Base-by-base conservation (phyloP, 2,329 filamentous ascomycete species). In the Colletotrichum sp. region DNA sequence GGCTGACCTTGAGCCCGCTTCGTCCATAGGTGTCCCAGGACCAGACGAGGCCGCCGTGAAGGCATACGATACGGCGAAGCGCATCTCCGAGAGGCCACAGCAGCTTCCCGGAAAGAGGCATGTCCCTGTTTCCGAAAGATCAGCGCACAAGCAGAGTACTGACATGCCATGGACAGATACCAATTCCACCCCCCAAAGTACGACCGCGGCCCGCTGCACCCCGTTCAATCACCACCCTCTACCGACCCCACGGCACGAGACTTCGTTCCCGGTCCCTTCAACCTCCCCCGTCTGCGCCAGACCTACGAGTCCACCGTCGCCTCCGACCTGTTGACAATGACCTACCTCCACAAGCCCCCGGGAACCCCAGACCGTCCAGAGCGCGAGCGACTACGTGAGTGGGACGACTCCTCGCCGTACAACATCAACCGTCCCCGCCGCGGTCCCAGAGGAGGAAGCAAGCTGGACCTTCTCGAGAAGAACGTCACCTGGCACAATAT, bases 151-250 rank as follows among this genome's bases (percentile, higher is more conserved):
- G 48, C 79, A 82, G 80, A 82, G 74, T 71, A 72, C 71, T 76
- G 52, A 60, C 77, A 77, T 59, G 80, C 65, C 16, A 61, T 15
- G 48, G 8, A 36, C 28, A 78, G 96, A 90, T 99, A 99, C 87
- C 95, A 98, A 86, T 99, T 94, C 86, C 95, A 96, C 78, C 94
- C 96, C 67, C 97, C 97, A 78, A 97, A 96, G 87, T 99, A 96
- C 90, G 93, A 98, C 85, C 95, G 96, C 82, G 97, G 97, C 72
- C 96, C 96, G 78, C 90, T 99, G 28, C 96, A 99, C 84, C 97
- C 97, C 67, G 93, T 98, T 81, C 95, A 98, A 87, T 94, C 95
- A 75, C 96, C 95, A n/a, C 90, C 93, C 52, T 91, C 93, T 67
- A 97, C 96, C 77, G 95, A 98, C 81, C 96, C 96, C 1, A 91